Evolutionary conservation across 805 yeast genomes (phyloP).

Genomic region (Candida hispaniensis): DNA sequence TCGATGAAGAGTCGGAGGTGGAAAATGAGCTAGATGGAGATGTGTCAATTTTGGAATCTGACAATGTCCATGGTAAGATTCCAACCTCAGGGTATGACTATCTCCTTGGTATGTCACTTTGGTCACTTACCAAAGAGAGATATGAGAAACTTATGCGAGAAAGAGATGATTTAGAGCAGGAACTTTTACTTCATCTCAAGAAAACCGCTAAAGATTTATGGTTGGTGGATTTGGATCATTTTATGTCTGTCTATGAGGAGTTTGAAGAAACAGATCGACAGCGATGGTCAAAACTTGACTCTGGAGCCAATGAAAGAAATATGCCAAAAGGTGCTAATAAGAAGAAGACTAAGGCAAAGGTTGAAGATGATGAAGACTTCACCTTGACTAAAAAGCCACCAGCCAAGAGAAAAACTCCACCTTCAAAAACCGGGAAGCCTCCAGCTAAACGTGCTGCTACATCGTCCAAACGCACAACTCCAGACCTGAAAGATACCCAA

Average conservation of each 20-base stretch:
- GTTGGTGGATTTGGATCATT: slow-evolving; percentile 71
- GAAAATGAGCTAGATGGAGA: slow-evolving; percentile 35
- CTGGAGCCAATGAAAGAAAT: slow-evolving; percentile 28
- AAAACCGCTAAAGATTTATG: slow-evolving; percentile 80
- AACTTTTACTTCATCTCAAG: slow-evolving; percentile 53
- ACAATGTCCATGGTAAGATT: slow-evolving; percentile 31
- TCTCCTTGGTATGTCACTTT: slow-evolving; percentile 80
- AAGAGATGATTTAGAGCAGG: slow-evolving; percentile 59
- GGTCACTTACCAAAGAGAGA: slow-evolving; percentile 86
- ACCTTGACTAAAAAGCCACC: slow-evolving; percentile 22
- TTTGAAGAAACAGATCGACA: slow-evolving; percentile 58
- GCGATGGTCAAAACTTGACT: slow-evolving; percentile 39
- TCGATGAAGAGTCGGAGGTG: slow-evolving; percentile 29
- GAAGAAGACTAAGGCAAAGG: slow-evolving; percentile 20
- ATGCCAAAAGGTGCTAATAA: slow-evolving; percentile 31
- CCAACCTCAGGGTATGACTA: slow-evolving; percentile 68
- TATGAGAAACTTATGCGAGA: slow-evolving; percentile 71
- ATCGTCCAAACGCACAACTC: not conserved
- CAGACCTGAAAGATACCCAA: slow-evolving; percentile 1
- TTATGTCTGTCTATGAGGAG: slow-evolving; percentile 52
- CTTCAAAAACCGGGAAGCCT: slow-evolving; percentile 21
- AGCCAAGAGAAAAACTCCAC: slow-evolving; percentile 24
- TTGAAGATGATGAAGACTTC: slow-evolving; percentile 29
- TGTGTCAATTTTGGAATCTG: slow-evolving; percentile 22
- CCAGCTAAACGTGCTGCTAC: slow-evolving; percentile 11